Base-by-base conservation (phyloP, 805 yeast species). In the Yamadazyma laniorum region DNA sequence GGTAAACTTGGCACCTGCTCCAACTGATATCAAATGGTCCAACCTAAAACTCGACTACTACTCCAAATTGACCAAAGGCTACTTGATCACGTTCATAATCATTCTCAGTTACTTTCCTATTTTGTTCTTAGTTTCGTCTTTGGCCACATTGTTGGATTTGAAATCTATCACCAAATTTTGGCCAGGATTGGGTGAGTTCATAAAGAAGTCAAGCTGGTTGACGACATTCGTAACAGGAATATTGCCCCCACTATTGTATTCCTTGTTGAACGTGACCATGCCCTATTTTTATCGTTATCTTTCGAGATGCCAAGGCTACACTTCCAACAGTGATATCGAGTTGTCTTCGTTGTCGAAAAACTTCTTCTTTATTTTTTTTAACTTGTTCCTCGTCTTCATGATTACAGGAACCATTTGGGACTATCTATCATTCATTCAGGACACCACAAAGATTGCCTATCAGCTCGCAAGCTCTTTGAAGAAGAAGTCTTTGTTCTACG, bases 341-440 rank as follows among this genome's bases (percentile, higher is more conserved):
- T 56, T 79, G 29, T 71, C 80, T 3, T 69, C 80, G 3, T 66
- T 79, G 22, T 68, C 69, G 55, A 79, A 79, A 57, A 79, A 79
- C 51, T 79, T 78, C 54, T 69, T 76, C 51, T 79, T 74, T 58
- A 74, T 77, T 18, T 79, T 79, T 49, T 77, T 79, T 59, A 77
- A 77, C 50, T 66, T 79, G 61, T 79, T 79, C 43, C 62, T 78
- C 52, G 82, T 79, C 31, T 79, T 78, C 58, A 75, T 80, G 12
- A 67, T 77, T 43, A 75, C 81, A 8, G 84, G 84, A 34, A 78
- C 83, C 0, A 68, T 76, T 39, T 72, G 80, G 59, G 79, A 77
- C 57, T 78, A 75, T 50, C 68, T 77, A 51, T 75, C 82, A 0
- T 63, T 75, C 35, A 63, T 79, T 15, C 67, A 79, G 18, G 82